Evolutionary conservation across 2,329 filamentous ascomycete species (phyloP), one percentile per base, ranked within the genome.

Genomic region (Diplodia mutila): DNA sequence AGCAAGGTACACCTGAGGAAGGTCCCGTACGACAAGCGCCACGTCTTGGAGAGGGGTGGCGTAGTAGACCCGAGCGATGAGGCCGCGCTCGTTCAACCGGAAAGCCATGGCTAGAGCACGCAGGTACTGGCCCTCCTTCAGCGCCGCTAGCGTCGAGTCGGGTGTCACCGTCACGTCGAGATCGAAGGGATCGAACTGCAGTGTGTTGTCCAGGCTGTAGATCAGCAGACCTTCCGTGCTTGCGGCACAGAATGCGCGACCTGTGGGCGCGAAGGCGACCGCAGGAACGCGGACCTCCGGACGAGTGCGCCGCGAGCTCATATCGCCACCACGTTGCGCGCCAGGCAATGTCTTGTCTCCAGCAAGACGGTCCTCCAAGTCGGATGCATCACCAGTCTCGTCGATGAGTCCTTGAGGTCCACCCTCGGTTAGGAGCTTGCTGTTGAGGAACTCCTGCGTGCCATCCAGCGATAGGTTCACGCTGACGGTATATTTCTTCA

Each of bases 21-120:
- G 82, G 37, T 91, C 88, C 64, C 88, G 89, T 27, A 97, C 91
- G 0, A 97, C 89, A 9, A 97, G 87, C 0, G 86, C 76, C 55
- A 98, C 91, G 71, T 94, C 90, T 2, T 84, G 79, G 51, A 90
- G 84, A 1, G 95, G 94, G 27, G 94, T 90, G 2, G 88, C 86
- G 79, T 96, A 90, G 81, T 97, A 98, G 21, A 97, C 92, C 65
- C 89, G 89, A 73, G 91, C 91, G 69, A 97, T 88, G 55, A 99
- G 85, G 25, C 89, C 87, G 4, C 89, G 85, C 78, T 97, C 92
- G 80, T 97, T 97, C 68, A 99, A 89, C 6, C 96, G 91, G 85
- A 99, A 99, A 1, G 94, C 91, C 95, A 99, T 99, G 70, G 97
- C 89, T 6, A 99, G 83, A 0, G 95, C 94, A 80, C 95, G 97